Evolutionary conservation across 768 basidiomycete species (phyloP), one percentile per base, ranked within the genome.

Genomic region (Pleurotus djamor): DNA sequence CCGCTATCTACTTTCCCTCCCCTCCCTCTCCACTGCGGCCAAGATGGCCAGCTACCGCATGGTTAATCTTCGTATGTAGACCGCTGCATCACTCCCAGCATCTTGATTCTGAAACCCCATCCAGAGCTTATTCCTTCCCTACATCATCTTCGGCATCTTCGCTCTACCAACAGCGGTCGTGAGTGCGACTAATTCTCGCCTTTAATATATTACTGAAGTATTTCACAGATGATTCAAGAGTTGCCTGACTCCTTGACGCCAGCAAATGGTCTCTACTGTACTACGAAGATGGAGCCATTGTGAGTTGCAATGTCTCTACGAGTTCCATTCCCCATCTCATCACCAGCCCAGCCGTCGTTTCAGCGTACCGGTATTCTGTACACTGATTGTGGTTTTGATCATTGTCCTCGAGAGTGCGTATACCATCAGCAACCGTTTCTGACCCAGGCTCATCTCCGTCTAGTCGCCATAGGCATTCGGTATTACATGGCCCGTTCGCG

Each of bases 251-350:
- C 65, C 16, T 62, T 76, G 16, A 61, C 63, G 35, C 65, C 67
- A 2, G 58, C 68, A 48, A 84, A 83, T 65, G 79, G 80, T 35
- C 62, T 86, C 47, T 85, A 84, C 68, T 86, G 85, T 64, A 73
- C 75, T 13, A 65, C 76, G n/a, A 62, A 65, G 17, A 60, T 63
- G 8, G 62, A 66, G 38, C 61, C 65, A 48, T 67, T 76, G 83
- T 84, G 59, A 58, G 81, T 69, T 16, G 37, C 9, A 43, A 45
- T 57, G 32, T 33, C 17, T 43, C 32, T 21, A 34, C 36, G 32
- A 16, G 41, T 55, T 28, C 52, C 4, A 33, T 21, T 33, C 9
- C 44, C 37, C 51, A 55, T 49, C 47, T 34, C 45, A 13, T 12
- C 21, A 4, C 41, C 10, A 43, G 12, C 16, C 13, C 38, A 74